phyloP scores from a whole-genome alignment of 306 rosid genomes.

The Potentilla sterilis region DNA sequence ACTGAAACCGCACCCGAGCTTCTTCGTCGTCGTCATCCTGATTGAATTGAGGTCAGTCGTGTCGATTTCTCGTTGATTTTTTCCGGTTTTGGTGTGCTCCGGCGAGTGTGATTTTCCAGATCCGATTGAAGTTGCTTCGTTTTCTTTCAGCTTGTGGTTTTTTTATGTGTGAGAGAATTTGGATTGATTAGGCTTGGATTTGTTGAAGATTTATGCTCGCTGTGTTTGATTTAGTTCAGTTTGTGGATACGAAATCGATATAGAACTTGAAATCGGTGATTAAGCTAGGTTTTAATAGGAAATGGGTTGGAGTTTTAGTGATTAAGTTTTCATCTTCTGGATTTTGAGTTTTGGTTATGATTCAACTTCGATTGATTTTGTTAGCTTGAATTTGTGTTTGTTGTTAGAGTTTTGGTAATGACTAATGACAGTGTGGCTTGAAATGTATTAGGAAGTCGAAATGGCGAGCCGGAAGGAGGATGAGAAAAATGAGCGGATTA shows the following conservation, averaged over 20 bases:
- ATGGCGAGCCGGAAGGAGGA: constrained; percentile 91
- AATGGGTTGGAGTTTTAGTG: no score
- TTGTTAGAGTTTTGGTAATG: neutral
- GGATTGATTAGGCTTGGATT: constrained; percentile 2
- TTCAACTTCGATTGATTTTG: neutral
- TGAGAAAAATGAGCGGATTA: constrained; percentile 76
- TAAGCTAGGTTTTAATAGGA: neutral
- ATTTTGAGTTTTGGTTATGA: neutral
- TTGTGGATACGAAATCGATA: neutral
- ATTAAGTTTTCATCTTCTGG: no score
- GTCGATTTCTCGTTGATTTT: constrained; percentile 11
- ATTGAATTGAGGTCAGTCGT: constrained; percentile 45
- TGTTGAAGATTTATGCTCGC: neutral
- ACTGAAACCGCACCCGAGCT: constrained; percentile 29
- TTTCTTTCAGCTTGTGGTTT: constrained; percentile 9
- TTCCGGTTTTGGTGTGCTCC: constrained; percentile 21
- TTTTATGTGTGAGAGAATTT: neutral
- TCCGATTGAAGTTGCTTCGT: constrained; percentile 30
- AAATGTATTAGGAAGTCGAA: constrained; percentile 37
- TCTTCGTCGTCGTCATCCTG: constrained; percentile 35
- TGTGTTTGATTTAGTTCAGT: constrained; percentile 6
- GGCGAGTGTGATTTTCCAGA: constrained; percentile 33
- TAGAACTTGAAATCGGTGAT: neutral
- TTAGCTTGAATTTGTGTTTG: constrained; percentile 2
- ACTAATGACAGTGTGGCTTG: constrained; percentile 23